Evolutionary conservation across 352 stramenopile genomes (phyloP), one percentile per base, ranked within the genome.

Genomic region (Pythium oligandrum): DNA sequence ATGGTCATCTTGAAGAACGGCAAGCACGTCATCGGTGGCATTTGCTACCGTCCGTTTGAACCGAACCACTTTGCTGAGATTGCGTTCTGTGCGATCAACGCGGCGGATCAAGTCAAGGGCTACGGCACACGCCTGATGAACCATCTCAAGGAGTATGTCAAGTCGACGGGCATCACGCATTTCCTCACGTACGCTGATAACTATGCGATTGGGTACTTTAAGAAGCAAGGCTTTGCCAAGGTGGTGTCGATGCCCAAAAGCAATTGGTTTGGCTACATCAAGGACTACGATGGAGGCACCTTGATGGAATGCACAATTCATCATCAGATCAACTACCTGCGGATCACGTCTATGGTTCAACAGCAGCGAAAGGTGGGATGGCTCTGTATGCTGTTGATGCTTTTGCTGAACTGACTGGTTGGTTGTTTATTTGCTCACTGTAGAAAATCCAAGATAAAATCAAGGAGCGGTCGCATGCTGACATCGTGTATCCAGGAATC

Each of bases 161-260:
- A 98, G 58, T 83, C 65, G 6, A 84, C 95, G 51, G 75, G 76
- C 2, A 91, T 97, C 44, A 94, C 83, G 48, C 71, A 99, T 65
- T 99, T 99, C 60, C 94, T 99, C 42, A 99, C 97, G 30, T 99
- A 99, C 63, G 97, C 97, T 4, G 96, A 99, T 68, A 99, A 99
- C 71, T 98, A 98, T 64, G 96, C 95, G 38, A 98, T 98, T 58
- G 96, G 96, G n/a, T 99, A 99, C 70, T 98, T 98, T 53, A 98
- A 98, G 66, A 99, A 99, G 71, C 97, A 99, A 47, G 85, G 85
- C 7, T 95, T 95, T 42, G 75, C 81, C n/a, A 90, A 86, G 70
- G 85, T 75, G 68, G 88, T 96, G 26, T 90, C 84, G 7, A 93
- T 96, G 78, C 69, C 80, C 43, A 66, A 74, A 2, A 59, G 68